Evolutionary conservation across 2,329 filamentous ascomycete species (phyloP).

Genomic region (Hypomyces rosellus): DNA sequence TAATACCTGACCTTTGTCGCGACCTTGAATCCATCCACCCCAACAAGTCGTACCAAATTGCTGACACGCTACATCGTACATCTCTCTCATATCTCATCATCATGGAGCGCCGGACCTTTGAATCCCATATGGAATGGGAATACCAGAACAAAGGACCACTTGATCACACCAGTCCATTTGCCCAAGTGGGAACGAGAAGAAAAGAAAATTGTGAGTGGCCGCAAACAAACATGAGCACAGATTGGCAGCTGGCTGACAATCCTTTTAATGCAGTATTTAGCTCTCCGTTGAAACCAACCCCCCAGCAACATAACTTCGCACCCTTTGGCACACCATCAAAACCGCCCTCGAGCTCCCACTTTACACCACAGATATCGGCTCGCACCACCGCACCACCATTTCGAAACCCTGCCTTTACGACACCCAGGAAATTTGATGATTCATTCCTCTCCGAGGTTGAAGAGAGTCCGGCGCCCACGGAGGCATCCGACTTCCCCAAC

Average conservation of each 20-base stretch:
- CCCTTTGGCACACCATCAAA: slow-evolving; percentile 35
- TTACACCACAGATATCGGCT: slow-evolving; percentile 38
- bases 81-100: background rate
- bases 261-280: slow-evolving; percentile 26
- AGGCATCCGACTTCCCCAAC: slow-evolving; percentile 46
- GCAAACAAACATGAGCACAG: no score
- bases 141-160: slow-evolving; percentile 51
- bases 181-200: slow-evolving; percentile 41
- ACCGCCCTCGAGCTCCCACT: slow-evolving; percentile 39
- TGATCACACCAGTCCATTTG: slow-evolving; percentile 57
- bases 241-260: slow-evolving; percentile 1
- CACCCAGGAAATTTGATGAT: slow-evolving; percentile 53
- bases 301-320: slow-evolving; percentile 30
- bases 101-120: slow-evolving; percentile 52
- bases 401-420: slow-evolving; percentile 59
- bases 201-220: slow-evolving; percentile 35
- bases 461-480: slow-evolving; percentile 54
- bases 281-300: slow-evolving; percentile 31
- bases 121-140: slow-evolving; percentile 62
- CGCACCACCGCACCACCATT: slow-evolving; percentile 46
- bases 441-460: slow-evolving; percentile 50
- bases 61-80: background rate
- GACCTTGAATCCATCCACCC: background rate
- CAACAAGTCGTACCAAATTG: no score
- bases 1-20: background rate